These are phyloP conservation scores for Saturnispora diversa DNA, from an alignment of 805 yeast species.

Conservation along the genomic window DNA sequence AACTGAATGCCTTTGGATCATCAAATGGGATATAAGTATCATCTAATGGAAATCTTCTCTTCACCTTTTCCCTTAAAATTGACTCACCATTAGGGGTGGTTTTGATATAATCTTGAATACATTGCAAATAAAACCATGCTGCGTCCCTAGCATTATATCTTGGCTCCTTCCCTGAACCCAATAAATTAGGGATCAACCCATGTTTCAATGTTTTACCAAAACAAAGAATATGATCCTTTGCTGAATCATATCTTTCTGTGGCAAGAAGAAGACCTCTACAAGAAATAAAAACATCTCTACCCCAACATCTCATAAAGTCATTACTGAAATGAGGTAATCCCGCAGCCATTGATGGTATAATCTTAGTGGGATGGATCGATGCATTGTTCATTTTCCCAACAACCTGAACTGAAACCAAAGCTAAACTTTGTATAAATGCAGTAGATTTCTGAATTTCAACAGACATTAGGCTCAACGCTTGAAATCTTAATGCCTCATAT, in stretches of 20 bases:
- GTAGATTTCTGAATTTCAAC: conserved; percentile 51
- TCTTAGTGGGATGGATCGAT: conserved; percentile 57
- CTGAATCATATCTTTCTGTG: conserved; percentile 72
- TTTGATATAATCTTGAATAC: conserved; percentile 73
- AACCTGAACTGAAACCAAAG: conserved; percentile 83
- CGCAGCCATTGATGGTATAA: conserved; percentile 80
- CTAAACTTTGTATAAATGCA: conserved; percentile 68
- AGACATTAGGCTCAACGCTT: conserved; percentile 53
- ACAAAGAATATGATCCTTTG: conserved; percentile 70
- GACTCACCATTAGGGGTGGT: conserved; percentile 60
- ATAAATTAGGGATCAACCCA: conserved; percentile 86
- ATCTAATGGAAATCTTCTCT: conserved; percentile 74
- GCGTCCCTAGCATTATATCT: conserved; percentile 96
- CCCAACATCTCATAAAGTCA: conserved; percentile 97
- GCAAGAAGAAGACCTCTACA: conserved; percentile 73
- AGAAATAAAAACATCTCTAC: conserved; percentile 89
- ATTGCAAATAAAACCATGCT: conserved; percentile 87
- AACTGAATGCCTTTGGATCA: conserved; percentile 68
- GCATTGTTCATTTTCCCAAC: conserved; percentile 65
- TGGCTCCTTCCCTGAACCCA: conserved; percentile 91
- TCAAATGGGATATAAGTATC: conserved; percentile 66
- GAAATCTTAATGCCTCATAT: conserved; percentile 70
- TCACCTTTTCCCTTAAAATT: conserved; percentile 63
- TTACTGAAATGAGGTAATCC: conserved; percentile 91
- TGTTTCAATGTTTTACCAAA: conserved; percentile 90